Evolutionary conservation across 2,329 filamentous ascomycete genomes (phyloP).

Genomic region (Helicocarpus griseus): DNA sequence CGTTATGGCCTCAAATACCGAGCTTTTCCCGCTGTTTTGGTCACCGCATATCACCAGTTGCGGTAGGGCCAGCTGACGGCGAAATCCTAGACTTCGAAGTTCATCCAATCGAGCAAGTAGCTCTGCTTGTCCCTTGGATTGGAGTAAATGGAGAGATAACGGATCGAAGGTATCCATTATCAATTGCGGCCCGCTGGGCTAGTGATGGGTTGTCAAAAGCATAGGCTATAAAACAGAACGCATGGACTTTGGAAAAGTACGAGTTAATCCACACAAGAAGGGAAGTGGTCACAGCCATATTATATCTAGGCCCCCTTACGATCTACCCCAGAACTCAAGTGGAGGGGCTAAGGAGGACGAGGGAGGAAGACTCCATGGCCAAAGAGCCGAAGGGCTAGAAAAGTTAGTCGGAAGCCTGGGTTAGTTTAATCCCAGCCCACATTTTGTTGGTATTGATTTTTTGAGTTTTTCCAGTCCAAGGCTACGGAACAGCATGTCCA

Average conservation of each 20-base stretch:
- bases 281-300: background rate
- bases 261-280: background rate
- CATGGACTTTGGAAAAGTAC: background rate
- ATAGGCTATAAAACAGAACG: background rate
- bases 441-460: too few relatives aligned
- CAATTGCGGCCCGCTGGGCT: background rate
- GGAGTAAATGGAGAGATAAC: conserved; percentile 8
- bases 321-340: background rate
- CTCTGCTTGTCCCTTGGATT: conserved; percentile 11
- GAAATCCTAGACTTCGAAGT: conserved; percentile 12
- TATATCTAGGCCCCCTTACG: background rate
- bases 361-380: background rate
- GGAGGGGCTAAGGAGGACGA: background rate
- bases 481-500: background rate
- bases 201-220: background rate
- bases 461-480: too few relatives aligned
- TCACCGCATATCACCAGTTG: conserved; percentile 14
- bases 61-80: conserved; percentile 10
- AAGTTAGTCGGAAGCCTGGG: background rate
- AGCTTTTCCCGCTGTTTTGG: conserved; percentile 12
- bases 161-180: conserved; percentile 4
- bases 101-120: conserved; percentile 14
- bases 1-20: conserved; percentile 14
- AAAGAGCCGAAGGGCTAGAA: background rate
- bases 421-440: background rate